Percentiles rank a stretch among this genome's conserved stretches.
phyloP scores from a whole-genome alignment of 495 filamentous ascomycete species.

The Acidomyces sp. region DNA sequence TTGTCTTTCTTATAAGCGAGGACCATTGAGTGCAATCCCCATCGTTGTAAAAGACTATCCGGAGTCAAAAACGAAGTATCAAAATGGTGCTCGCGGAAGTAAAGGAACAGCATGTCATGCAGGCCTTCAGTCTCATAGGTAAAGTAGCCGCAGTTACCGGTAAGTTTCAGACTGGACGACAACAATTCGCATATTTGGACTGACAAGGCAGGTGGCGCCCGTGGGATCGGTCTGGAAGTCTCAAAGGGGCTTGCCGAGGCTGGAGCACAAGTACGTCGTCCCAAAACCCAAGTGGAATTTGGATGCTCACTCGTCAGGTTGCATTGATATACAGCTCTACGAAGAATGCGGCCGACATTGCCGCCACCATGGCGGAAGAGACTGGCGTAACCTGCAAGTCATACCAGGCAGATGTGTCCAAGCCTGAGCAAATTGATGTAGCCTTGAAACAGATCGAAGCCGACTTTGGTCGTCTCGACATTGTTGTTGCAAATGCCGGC shows the following conservation, averaged over 20 bases:
- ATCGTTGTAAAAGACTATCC: no score
- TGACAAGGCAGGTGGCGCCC: slow-evolving; percentile 11
- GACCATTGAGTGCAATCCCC: no score
- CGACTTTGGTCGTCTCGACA: slow-evolving; percentile 10
- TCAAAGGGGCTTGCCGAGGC: slow-evolving; percentile 8
- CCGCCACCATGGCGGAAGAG: not conserved
- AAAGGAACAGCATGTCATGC: no score
- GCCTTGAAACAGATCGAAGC: slow-evolving; percentile 5
- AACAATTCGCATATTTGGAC: no score
- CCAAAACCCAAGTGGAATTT: no score
- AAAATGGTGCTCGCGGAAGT: no score
- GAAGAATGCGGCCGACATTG: slow-evolving; percentile 2
- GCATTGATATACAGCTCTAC: slow-evolving; percentile 6
- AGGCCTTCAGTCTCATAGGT: no score
- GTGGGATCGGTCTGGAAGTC: slow-evolving; percentile 9
- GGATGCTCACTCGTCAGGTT: no score
- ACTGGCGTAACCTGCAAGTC: not conserved
- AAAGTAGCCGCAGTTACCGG: no score
- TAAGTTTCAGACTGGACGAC: no score
- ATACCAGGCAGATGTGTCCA: slow-evolving; percentile 2
- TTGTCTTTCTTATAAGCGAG: no score
- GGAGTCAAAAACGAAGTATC: no score
- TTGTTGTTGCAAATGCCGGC: not conserved
- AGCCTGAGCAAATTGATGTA: not conserved
- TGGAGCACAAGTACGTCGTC: slow-evolving; percentile 11